Conservation (phyloP, 805 yeast genomes). For the Metschnikowia matae region DNA sequence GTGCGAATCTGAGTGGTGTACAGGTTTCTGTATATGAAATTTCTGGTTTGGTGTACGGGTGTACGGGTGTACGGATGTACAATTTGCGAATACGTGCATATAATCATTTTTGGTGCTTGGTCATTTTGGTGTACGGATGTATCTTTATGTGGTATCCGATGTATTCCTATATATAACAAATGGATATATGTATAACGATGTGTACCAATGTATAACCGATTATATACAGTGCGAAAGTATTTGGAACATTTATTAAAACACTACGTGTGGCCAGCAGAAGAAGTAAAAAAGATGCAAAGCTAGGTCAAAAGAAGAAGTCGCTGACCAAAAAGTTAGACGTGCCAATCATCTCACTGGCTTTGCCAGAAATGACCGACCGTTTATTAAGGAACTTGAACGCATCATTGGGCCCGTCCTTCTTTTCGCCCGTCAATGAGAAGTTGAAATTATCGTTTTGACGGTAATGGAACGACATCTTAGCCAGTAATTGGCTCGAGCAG, state of each 20-base stretch:
- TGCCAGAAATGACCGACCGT: constrained; percentile 35
- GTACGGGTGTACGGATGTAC: background rate
- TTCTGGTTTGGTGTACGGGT: background rate
- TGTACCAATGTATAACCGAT: too few species aligned
- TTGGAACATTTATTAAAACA: constrained; percentile 3
- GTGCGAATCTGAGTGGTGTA: background rate
- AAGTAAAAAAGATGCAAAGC: background rate
- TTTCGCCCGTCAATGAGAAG: constrained; percentile 24
- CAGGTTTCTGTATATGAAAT: background rate
- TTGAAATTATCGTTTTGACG: constrained; percentile 35
- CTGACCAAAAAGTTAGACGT: constrained; percentile 39
- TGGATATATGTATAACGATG: too few species aligned
- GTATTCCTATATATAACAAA: too few species aligned
- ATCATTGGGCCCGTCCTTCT: constrained; percentile 22
- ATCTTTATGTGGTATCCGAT: too few species aligned
- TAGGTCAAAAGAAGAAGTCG: constrained; percentile 36
- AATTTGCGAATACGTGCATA: too few species aligned
- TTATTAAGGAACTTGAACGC: constrained; percentile 33
- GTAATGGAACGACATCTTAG: constrained; percentile 36
- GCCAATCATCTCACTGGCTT: constrained; percentile 43
- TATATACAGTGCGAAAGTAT: too few species aligned
- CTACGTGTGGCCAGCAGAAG: constrained; percentile 5
- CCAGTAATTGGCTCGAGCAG: constrained; percentile 1
- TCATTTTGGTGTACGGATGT: background rate
- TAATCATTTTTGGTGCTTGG: too few species aligned